phyloP scores from a whole-genome alignment of 192 early-diverging fungal species.

The Coemansia sp. region DNA sequence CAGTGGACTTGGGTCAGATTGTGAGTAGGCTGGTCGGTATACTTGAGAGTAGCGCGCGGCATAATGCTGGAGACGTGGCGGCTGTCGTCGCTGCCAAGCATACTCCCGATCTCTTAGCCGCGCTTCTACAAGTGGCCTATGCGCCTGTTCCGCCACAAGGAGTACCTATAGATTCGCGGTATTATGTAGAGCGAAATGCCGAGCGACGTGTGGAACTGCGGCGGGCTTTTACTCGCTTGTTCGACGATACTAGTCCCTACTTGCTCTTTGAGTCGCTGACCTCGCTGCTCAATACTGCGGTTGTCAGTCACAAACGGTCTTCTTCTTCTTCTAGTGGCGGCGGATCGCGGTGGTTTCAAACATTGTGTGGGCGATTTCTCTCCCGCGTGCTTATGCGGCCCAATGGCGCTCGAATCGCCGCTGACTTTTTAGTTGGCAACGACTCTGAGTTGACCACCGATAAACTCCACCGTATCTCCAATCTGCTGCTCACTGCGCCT shows the following conservation, averaged over 20 bases:
- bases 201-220: constrained; percentile 23
- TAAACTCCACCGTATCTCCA: constrained; percentile 40
- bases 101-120: constrained; percentile 66
- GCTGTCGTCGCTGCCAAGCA: constrained; percentile 60
- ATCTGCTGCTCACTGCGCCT: constrained; percentile 38
- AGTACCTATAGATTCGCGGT: constrained; percentile 12
- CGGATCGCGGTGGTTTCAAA: constrained; percentile 63
- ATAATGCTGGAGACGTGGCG: constrained; percentile 59
- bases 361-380: constrained; percentile 67
- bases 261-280: constrained; percentile 69
- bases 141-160: constrained; percentile 47
- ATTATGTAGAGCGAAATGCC: constrained; percentile 44
- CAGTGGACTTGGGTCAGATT: not conserved
- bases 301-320: constrained; percentile 31
- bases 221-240: constrained; percentile 39
- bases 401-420: constrained; percentile 61
- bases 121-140: constrained; percentile 68
- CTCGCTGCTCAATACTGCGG: constrained; percentile 59
- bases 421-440: constrained; percentile 69
- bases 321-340: not conserved
- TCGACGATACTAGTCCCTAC: constrained; percentile 56
- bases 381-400: constrained; percentile 67
- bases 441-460: constrained; percentile 33
- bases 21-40: constrained; percentile 17
- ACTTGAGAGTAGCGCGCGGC: constrained; percentile 9